These are phyloP conservation scores for Solanum sejunctum DNA, from an alignment of 257 asterid species.

Conservation along the genomic window DNA sequence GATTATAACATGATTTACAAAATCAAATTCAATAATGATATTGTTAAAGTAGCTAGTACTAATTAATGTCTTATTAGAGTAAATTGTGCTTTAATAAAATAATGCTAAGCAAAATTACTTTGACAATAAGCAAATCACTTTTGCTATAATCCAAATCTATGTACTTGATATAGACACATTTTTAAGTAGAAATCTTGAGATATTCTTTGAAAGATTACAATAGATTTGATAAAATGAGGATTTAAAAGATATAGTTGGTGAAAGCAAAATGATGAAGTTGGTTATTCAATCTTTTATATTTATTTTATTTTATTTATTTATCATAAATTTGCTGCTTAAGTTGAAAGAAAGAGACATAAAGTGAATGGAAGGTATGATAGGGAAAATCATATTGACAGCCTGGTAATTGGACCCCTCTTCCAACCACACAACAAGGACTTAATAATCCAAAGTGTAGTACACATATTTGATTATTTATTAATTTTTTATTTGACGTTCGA, in stretches of 20 bases:
- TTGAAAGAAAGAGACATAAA: conserved; percentile 55
- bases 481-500: neutral
- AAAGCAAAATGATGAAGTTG: conserved; percentile 21
- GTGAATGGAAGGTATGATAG: conserved; percentile 22
- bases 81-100: neutral
- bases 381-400: conserved; percentile 34
- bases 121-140: neutral
- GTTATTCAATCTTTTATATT: conserved; percentile 1
- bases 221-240: neutral
- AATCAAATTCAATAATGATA: neutral
- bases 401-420: conserved; percentile 36
- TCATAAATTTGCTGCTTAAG: conserved; percentile 30
- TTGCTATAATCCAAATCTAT: neutral
- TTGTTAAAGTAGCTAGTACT: neutral
- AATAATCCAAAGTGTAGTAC: neutral
- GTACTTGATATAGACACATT: neutral
- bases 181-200: neutral
- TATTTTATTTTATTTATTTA: neutral
- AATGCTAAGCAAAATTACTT: neutral
- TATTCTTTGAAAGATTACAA: neutral
- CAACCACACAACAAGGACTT: conserved; percentile 4
- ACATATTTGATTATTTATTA: neutral
- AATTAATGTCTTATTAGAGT: neutral
- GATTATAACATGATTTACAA: neutral
- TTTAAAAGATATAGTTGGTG: conserved; percentile 26